Evolutionary conservation across 148 eudicot species (phyloP).

Genomic region (Talinum fruticosum): DNA sequence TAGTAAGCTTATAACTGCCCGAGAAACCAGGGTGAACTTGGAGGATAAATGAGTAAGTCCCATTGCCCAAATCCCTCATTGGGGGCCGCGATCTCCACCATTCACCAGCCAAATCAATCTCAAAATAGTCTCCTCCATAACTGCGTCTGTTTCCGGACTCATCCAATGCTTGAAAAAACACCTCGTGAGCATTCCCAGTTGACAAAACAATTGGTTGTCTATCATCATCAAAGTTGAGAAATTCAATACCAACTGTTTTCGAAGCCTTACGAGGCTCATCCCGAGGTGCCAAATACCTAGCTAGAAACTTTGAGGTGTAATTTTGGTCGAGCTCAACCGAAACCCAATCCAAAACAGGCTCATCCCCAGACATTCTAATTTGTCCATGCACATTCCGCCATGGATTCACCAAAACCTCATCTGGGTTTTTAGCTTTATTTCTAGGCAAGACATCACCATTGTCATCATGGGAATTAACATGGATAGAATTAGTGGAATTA

Average conservation of each 20-base stretch:
- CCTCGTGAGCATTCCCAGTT: constrained; percentile 57
- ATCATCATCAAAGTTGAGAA: constrained; percentile 46
- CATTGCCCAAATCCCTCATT: constrained; percentile 65
- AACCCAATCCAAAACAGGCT: constrained; percentile 23
- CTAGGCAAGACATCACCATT: constrained; percentile 18
- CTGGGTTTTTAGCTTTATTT: constrained; percentile 16
- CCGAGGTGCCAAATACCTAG: constrained; percentile 58
- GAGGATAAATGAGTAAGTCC: constrained; percentile 61
- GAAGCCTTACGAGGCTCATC: constrained; percentile 55
- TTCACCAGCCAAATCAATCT: constrained; percentile 69
- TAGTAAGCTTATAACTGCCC: constrained; percentile 62
- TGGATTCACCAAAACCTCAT: constrained; percentile 11
- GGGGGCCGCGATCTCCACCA: constrained; percentile 85
- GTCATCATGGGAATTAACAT: constrained; percentile 11
- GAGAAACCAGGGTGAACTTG: constrained; percentile 84
- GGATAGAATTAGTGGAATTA: constrained; percentile 5
- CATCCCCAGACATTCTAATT: not conserved
- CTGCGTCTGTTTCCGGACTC: constrained; percentile 54
- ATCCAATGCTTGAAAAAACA: constrained; percentile 72
- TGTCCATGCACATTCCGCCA: constrained; percentile 16
- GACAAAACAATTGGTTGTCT: constrained; percentile 32
- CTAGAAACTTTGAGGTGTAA: constrained; percentile 50
- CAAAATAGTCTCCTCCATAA: constrained; percentile 85
- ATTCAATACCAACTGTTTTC: constrained; percentile 50
- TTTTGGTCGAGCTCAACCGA: constrained; percentile 47